A percentile compares a stretch with the other conserved stretches of the same genome.
These are phyloP conservation scores for Globisporangium echinulatum DNA, from an alignment of 352 stramenopile genomes.

Conservation along the genomic window DNA sequence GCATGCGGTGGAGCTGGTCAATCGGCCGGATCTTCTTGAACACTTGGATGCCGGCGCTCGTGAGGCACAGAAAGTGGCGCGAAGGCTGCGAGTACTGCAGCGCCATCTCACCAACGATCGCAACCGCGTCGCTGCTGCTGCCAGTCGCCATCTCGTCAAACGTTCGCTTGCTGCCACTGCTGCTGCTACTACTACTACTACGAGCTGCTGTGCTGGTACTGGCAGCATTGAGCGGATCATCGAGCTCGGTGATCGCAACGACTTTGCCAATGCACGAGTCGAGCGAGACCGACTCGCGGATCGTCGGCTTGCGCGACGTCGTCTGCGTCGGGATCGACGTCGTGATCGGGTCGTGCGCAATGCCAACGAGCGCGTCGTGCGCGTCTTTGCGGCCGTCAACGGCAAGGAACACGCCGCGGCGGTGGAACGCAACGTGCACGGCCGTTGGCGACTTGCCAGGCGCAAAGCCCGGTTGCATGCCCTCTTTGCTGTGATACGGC, in stretches of 20 bases:
- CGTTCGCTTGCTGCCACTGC: slow-evolving; percentile 41
- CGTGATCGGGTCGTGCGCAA: slow-evolving; percentile 70
- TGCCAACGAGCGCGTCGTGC: slow-evolving; percentile 70
- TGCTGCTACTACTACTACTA: too few relatives aligned
- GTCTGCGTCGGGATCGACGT: slow-evolving; percentile 52
- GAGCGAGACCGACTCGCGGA: slow-evolving; percentile 68
- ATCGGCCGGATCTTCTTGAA: slow-evolving; percentile 88
- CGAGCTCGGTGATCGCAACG: slow-evolving; percentile 70
- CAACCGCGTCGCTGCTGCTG: slow-evolving; percentile 18
- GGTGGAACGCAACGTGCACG: slow-evolving; percentile 74
- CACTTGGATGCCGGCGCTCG: slow-evolving; percentile 80
- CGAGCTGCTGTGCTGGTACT: too few relatives aligned
- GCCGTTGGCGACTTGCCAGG: slow-evolving; percentile 74
- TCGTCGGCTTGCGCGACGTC: slow-evolving; percentile 54
- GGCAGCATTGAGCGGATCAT: slow-evolving; percentile 3
- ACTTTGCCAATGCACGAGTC: slow-evolving; percentile 81
- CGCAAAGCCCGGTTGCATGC: slow-evolving; percentile 76
- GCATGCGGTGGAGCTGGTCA: slow-evolving; percentile 75
- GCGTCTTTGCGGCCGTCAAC: slow-evolving; percentile 74
- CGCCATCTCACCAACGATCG: slow-evolving; percentile 75
- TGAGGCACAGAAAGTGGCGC: slow-evolving; percentile 83
- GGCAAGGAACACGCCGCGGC: slow-evolving; percentile 71
- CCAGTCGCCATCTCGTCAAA: slow-evolving; percentile 74
- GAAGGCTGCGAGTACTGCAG: slow-evolving; percentile 76
- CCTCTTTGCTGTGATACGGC: slow-evolving; percentile 82